A percentile compares a stretch with the other conserved stretches of the same genome.
These are phyloP conservation scores for Phytopythium ostracodes DNA, from an alignment of 352 stramenopile species.

Conservation along the genomic window DNA sequence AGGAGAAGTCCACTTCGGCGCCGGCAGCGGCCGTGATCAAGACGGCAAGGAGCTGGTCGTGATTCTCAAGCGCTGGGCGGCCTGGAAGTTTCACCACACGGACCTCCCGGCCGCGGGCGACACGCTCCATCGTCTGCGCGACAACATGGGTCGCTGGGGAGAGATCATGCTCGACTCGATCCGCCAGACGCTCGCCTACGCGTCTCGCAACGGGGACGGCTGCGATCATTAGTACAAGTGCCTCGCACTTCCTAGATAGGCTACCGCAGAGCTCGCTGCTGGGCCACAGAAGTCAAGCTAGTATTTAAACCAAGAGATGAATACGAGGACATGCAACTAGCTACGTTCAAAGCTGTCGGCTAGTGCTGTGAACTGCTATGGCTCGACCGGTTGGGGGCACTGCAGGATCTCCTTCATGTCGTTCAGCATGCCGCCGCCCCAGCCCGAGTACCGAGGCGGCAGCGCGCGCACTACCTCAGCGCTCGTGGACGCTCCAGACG, in stretches of 20 bases:
- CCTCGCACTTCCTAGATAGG: no score
- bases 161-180: conserved; percentile 24
- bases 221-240: neutral
- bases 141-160: conserved; percentile 16
- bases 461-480: neutral
- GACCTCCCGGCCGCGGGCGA: conserved; percentile 17
- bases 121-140: conserved; percentile 13
- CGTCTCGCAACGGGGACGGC: neutral
- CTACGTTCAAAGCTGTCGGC: no score
- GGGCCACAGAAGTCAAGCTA: neutral
- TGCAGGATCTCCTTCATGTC: conserved; percentile 6
- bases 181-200: conserved; percentile 15
- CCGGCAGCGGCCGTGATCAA: neutral
- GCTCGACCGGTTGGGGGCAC: neutral
- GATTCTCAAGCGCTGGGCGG: conserved; percentile 22
- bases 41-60: conserved; percentile 15
- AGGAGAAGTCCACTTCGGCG: neutral
- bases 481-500: neutral
- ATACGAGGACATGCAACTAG: no score
- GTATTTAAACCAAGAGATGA: neutral
- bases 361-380: neutral
- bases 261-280: no score
- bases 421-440: conserved; percentile 7
- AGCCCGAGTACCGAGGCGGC: conserved; percentile 1
- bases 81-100: conserved; percentile 18